Evolutionary conservation across 1,284 basidiomycete species (phyloP).

Genomic region (Apiotrichum sp.): DNA sequence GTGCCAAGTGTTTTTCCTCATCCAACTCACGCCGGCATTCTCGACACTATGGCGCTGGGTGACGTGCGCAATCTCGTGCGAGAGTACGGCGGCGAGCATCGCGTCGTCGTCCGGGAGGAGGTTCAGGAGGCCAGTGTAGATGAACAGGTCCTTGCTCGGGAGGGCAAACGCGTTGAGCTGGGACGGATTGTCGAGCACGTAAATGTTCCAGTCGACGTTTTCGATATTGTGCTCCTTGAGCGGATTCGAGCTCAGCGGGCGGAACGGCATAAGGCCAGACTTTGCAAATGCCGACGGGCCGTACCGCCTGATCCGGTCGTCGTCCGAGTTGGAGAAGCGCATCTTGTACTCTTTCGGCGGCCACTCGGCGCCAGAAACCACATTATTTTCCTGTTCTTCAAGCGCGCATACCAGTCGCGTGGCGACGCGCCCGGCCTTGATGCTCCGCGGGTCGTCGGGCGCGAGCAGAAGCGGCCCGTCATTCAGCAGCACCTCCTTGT

Average conservation of each 20-base stretch:
- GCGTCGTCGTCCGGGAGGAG: conserved; percentile 48
- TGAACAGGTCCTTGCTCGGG: conserved; percentile 51
- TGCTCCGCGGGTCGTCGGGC: conserved; percentile 41
- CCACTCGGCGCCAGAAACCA: conserved; percentile 47
- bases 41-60: conserved; percentile 52
- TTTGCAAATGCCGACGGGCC: conserved; percentile 44
- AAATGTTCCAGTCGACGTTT: conserved; percentile 50
- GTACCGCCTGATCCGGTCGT: conserved; percentile 17
- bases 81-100: conserved; percentile 50
- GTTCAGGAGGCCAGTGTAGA: conserved; percentile 51
- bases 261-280: conserved; percentile 42
- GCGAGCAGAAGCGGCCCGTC: conserved; percentile 48
- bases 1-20: no score
- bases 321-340: conserved; percentile 26
- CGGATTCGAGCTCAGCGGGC: conserved; percentile 47
- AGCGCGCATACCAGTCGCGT: conserved; percentile 43
- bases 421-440: conserved; percentile 43
- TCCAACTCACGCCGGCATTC: conserved; percentile 46
- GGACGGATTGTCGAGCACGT: conserved; percentile 47
- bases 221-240: conserved; percentile 44
- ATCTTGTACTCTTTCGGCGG: conserved; percentile 37
- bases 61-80: conserved; percentile 52
- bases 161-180: conserved; percentile 51
- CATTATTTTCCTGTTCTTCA: conserved; percentile 44
- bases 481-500: conserved; percentile 45